Base-by-base conservation (phyloP, 192 early-diverging fungal genomes). In the Cetraspora pellucida region DNA sequence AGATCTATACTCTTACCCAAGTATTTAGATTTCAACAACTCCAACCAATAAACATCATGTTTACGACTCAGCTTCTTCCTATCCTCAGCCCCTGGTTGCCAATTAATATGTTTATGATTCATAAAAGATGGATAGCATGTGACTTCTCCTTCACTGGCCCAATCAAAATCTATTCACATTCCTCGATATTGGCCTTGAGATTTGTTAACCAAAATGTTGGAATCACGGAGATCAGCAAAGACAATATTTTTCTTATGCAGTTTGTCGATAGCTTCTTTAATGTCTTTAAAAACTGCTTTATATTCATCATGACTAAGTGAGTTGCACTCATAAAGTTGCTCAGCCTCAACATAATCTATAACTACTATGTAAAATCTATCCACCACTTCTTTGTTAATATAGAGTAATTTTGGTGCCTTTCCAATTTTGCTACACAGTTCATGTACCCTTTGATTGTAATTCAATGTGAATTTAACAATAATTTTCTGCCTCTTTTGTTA, bases 121-220 rank as follows among this genome's bases (percentile, higher is more conserved):
- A 69, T 69, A 50, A 69, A 69, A 49, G 46, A 16, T 27, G 0
- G 21, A 69, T 69, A 47, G 66, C 8, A 21, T 8, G 10, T 8
- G 2, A 69, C 3, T 49, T 10, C 31, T 37, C 47, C 66, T 16
- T 47, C 25, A 25, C 66, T 44, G 1, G 45, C 45, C 66, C 19
- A 69, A 25, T 69, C n/a, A 14, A 69, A 69, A 69, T 69, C 46
- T 69, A 69, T 13, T 25, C 46, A 21, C 45, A 69, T 69, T 47
- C 44, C 45, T 3, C 47, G 66, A 44, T 68, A 68, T 44, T 47
- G 16, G 0, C 27, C 66, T 47, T 47, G 6, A 47, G 31, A 7
- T 68, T 47, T 66, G 13, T 3, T 69, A 69, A 47, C 44, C 47
- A 49, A 70, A n/a, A 70, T 49, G 21, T 49, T 70, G 19, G 47